These are phyloP conservation scores for Aspergillus panamensis DNA, from an alignment of 495 filamentous ascomycete genomes.

Conservation along the genomic window DNA sequence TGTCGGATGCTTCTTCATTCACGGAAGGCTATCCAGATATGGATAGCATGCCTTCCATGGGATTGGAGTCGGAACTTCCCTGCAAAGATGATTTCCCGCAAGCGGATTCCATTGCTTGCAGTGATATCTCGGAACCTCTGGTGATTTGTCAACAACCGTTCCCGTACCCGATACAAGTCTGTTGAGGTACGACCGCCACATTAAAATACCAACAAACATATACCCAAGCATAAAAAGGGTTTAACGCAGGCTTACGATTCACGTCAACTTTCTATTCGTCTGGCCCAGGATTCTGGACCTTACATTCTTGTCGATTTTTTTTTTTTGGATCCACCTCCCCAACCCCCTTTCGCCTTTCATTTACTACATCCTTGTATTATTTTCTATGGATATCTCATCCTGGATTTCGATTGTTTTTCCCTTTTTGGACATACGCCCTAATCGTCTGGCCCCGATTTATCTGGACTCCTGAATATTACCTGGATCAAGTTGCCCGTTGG, in stretches of 20 bases:
- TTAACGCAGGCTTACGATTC: conserved; percentile 32
- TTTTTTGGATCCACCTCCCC: conserved; percentile 9
- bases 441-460: conserved; percentile 9
- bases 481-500: conserved; percentile 9
- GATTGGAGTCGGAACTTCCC: conserved; percentile 31
- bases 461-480: conserved; percentile 16
- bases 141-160: conserved; percentile 29
- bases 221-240: conserved; percentile 3
- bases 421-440: conserved; percentile 21
- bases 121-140: conserved; percentile 20
- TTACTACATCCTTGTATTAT: conserved; percentile 19
- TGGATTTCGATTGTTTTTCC: conserved; percentile 8
- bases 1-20: conserved; percentile 41
- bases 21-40: conserved; percentile 44
- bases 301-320: not conserved
- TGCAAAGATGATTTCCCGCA: conserved; percentile 35
- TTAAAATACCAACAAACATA: conserved; percentile 5
- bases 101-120: conserved; percentile 27
- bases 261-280: conserved; percentile 17
- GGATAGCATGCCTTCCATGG: conserved; percentile 40
- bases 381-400: conserved; percentile 8
- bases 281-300: not conserved
- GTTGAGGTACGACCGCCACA: conserved; percentile 12
- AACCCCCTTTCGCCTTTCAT: conserved; percentile 11
- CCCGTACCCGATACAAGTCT: conserved; percentile 26